These are phyloP conservation scores for Saccharum spontaneum DNA, from an alignment of 176 grass and related monocot genomes.

Conservation along the genomic window DNA sequence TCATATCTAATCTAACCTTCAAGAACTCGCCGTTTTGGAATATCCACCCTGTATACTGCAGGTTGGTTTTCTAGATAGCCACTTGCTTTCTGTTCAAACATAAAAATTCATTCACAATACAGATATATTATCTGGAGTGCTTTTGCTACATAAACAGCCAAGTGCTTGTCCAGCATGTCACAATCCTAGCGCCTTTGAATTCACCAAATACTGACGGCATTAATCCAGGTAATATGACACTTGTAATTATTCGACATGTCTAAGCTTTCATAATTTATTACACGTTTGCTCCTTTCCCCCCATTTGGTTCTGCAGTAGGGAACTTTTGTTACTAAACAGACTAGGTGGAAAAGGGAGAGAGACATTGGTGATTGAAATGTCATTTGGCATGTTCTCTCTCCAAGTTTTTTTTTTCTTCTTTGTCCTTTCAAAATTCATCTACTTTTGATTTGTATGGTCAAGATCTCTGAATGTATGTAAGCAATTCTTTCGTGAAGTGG, in stretches of 20 bases:
- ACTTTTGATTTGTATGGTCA: neutral
- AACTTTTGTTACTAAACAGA: neutral
- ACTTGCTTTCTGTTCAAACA: conserved; percentile 38
- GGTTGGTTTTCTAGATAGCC: conserved; percentile 54
- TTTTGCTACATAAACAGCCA: conserved; percentile 83
- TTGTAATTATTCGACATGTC: neutral
- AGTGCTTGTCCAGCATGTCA: conserved; percentile 79
- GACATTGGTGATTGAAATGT: neutral
- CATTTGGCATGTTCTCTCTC: neutral
- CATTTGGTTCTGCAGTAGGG: neutral
- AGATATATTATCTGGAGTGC: conserved; percentile 41
- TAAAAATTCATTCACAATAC: conserved; percentile 47
- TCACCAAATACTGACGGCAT: conserved; percentile 92
- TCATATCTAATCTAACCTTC: conserved; percentile 97
- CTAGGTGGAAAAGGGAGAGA: neutral
- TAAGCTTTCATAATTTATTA: neutral
- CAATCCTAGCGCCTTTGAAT: conserved; percentile 78
- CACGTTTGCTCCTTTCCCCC: neutral
- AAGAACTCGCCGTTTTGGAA: conserved; percentile 90
- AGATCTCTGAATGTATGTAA: conserved; percentile 10
- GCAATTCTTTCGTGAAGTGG: neutral
- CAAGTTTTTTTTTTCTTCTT: neutral
- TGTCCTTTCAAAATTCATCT: neutral
- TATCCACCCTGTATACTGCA: conserved; percentile 96
- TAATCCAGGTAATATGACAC: conserved; percentile 66